Evolutionary conservation across 768 basidiomycete species (phyloP).

Genomic region (Boletus vinaceobasis): DNA sequence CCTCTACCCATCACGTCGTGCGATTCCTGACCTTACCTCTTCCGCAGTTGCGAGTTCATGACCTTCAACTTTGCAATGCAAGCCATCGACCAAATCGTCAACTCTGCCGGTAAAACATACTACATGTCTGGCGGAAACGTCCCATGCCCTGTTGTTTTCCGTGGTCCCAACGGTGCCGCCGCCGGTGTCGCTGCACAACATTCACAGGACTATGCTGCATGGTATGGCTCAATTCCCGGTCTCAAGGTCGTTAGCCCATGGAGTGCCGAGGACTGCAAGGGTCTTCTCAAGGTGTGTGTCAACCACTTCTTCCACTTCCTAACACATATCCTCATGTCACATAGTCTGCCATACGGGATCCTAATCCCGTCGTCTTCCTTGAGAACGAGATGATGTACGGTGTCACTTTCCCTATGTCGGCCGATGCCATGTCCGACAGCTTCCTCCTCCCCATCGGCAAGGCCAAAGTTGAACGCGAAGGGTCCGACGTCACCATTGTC

Average conservation of each 20-base stretch:
- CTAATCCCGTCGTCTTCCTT: slow-evolving; percentile 97
- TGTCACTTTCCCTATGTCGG: slow-evolving; percentile 92
- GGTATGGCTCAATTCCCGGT: slow-evolving; percentile 92
- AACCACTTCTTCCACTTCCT: not conserved
- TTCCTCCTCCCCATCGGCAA: slow-evolving; percentile 97
- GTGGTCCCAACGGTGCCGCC: slow-evolving; percentile 98
- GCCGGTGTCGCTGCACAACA: slow-evolving; percentile 96
- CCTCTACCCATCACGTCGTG: not conserved
- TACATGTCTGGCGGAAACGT: slow-evolving; percentile 99
- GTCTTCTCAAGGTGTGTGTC: slow-evolving; percentile 79
- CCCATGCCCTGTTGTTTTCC: slow-evolving; percentile 98
- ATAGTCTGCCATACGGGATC: slow-evolving; percentile 94
- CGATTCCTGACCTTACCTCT: slow-evolving; percentile 8
- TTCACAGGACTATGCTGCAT: slow-evolving; percentile 95
- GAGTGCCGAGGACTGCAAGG: slow-evolving; percentile 99
- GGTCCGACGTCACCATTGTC: slow-evolving; percentile 91
- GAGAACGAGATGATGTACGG: slow-evolving; percentile 99
- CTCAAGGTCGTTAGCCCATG: slow-evolving; percentile 97
- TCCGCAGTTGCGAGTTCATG: slow-evolving; percentile 94
- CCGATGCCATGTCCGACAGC: slow-evolving; percentile 92
- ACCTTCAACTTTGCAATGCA: slow-evolving; percentile 99
- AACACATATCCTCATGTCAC: not conserved
- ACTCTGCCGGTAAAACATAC: slow-evolving; percentile 99
- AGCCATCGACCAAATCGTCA: slow-evolving; percentile 99
- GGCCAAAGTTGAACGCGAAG: slow-evolving; percentile 92